Percentiles rank a stretch among this genome's conserved stretches.
These are phyloP conservation scores for Cenchrus americanus DNA, from an alignment of 176 grass and related monocot genomes.

Conservation along the genomic window DNA sequence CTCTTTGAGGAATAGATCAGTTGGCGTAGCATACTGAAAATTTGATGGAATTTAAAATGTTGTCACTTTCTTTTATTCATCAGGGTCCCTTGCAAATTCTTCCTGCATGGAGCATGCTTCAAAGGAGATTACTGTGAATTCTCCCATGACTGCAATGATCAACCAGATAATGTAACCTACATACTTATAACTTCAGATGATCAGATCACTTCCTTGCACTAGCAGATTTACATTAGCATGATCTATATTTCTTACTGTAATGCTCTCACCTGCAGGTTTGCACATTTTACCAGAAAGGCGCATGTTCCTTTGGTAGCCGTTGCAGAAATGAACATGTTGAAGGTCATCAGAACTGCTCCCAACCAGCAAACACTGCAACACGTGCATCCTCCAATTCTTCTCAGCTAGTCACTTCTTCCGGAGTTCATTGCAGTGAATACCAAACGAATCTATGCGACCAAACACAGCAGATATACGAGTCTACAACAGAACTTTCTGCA, in stretches of 20 bases:
- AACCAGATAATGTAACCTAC: slow-evolving; percentile 78
- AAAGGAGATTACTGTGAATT: slow-evolving; percentile 93
- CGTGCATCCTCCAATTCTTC: slow-evolving; percentile 52
- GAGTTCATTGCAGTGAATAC: slow-evolving; percentile 34
- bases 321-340: slow-evolving; percentile 86
- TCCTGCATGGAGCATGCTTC: slow-evolving; percentile 79
- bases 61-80: slow-evolving; percentile 38
- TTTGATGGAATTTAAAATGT: not conserved
- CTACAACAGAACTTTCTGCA: slow-evolving; percentile 4
- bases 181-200: slow-evolving; percentile 18
- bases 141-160: slow-evolving; percentile 85
- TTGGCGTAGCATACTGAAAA: not conserved
- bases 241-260: slow-evolving; percentile 30
- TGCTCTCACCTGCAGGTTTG: slow-evolving; percentile 60
- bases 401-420: slow-evolving; percentile 40
- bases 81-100: slow-evolving; percentile 92
- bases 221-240: slow-evolving; percentile 9
- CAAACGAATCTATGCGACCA: slow-evolving; percentile 32
- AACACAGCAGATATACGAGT: slow-evolving; percentile 12
- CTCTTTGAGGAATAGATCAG: not conserved
- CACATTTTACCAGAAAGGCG: slow-evolving; percentile 89
- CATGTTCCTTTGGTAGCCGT: slow-evolving; percentile 76
- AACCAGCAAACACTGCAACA: slow-evolving; percentile 42
- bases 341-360: slow-evolving; percentile 40
- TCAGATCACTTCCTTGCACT: slow-evolving; percentile 1